Evolutionary conservation across 208 protist genomes (phyloP), one percentile per base, ranked within the genome.

Genomic region (Leishmania lainsoni): DNA sequence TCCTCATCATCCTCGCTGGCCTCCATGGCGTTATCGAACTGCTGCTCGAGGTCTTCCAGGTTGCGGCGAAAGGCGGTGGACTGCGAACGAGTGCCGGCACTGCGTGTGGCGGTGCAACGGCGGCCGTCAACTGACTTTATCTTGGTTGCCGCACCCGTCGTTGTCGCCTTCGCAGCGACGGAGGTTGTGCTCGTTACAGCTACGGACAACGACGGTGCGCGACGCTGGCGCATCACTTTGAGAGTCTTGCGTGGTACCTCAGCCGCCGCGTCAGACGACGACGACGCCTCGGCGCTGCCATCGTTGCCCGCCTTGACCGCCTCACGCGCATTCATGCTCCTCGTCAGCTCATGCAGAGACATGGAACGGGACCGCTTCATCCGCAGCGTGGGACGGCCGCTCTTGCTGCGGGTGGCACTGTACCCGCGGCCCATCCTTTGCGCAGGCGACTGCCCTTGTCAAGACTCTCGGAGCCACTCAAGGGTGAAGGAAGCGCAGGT

Each of bases 341-440:
- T 84, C 77, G 78, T 81, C 22, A 92, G 83, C 8, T 79, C 87
- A 65, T 87, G 80, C 54, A 94, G 83, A 5, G 89, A 92, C 66
- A 85, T 85, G 52, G 87, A 87, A 70, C 91, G 91, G 56, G 87
- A 83, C 20, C 94, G 89, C 88, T 97, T 97, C 79, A 88, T 83
- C 32, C 88, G 79, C 52, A 94, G 88, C 73, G 94, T 96, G 6
- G 91, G 91, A 10, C 94, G 86, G n/a, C 84, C 83, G 84, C 90
- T 97, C 80, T 90, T 94, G 81, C 90, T 92, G 72, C 94, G 92
- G 76, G 80, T 93, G 48, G 88, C 91, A 78, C 91, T 94, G 84
- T 97, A 97, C 65, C 94, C 94, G 75, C 94, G 87, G 59, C 82
- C 94, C 94, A 97, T 97, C 35, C 35, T 39, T 39, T 39, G 35